Percentiles rank a stretch among this genome's conserved stretches.
Conservation (phyloP, 1,139 yeast genomes). For the Saccharomyces hybrid region DNA sequence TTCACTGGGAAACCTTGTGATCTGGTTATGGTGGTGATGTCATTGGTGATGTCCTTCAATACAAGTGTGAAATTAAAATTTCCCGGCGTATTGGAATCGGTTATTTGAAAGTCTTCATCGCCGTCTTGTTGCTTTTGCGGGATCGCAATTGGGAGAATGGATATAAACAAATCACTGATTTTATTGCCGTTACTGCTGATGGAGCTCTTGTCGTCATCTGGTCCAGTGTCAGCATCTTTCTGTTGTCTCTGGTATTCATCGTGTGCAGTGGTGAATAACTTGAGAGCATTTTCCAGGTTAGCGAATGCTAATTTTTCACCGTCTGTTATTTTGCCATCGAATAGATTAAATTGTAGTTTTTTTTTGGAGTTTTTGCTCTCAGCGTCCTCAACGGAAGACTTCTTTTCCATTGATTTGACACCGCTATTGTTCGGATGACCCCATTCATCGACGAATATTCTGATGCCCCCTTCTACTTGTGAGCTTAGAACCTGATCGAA, state of each 20-base stretch:
- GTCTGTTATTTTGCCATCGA: slow-evolving; percentile 68
- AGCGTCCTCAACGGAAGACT: slow-evolving; percentile 17
- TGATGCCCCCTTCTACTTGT: slow-evolving; percentile 86
- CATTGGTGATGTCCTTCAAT: slow-evolving; percentile 70
- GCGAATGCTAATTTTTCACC: slow-evolving; percentile 90
- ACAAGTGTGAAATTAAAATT: slow-evolving; percentile 63
- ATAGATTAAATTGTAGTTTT: slow-evolving; percentile 53
- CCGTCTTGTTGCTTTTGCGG: slow-evolving; percentile 25
- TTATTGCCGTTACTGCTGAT: slow-evolving; percentile 45
- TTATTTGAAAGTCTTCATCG: slow-evolving; percentile 30
- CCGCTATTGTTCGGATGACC: slow-evolving; percentile 27
- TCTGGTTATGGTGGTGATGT: slow-evolving; percentile 61
- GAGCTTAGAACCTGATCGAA: slow-evolving; percentile 71
- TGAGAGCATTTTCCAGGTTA: slow-evolving; percentile 67
- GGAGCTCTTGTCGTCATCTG: slow-evolving; percentile 20
- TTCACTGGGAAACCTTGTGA: slow-evolving; percentile 85
- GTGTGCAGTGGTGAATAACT: slow-evolving; percentile 36
- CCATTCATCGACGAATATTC: slow-evolving; percentile 44
- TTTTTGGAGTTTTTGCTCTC: slow-evolving; percentile 23
- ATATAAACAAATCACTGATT: slow-evolving; percentile 59
- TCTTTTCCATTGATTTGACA: neutral
- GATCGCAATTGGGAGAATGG: slow-evolving; percentile 55
- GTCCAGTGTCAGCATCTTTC: slow-evolving; percentile 18
- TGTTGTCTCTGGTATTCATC: slow-evolving; percentile 26
- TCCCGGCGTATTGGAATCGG: slow-evolving; percentile 35